A percentile compares a stretch with the other conserved stretches of the same genome.
Conservation (phyloP, 2,329 filamentous ascomycete genomes). For the Penicillium capsulatum region DNA sequence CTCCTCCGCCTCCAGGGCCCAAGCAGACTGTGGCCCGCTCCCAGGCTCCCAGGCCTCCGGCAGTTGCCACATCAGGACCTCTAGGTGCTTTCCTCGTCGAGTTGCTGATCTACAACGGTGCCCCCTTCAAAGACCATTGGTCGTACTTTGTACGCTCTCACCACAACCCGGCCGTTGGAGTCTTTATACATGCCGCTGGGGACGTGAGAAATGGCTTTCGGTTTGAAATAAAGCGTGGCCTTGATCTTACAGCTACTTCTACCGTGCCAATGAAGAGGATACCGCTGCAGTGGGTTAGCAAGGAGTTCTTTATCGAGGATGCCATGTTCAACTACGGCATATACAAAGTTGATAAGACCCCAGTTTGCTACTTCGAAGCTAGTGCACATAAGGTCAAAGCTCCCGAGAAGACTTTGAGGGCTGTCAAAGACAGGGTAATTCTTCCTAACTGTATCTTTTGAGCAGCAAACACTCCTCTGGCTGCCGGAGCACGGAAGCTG, state of each 20-base stretch:
- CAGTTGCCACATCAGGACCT: too few species aligned
- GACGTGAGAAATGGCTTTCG: conserved; percentile 32
- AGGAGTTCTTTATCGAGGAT: conserved; percentile 19
- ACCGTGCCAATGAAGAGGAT: conserved; percentile 19
- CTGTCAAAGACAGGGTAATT: background rate
- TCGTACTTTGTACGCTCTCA: conserved; percentile 29
- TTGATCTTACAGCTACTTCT: conserved; percentile 16
- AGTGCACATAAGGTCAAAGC: conserved; percentile 13
- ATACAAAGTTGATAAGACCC: conserved; percentile 16
- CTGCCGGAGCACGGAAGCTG: too few species aligned
- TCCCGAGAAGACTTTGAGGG: conserved; percentile 16
- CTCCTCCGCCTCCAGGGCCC: too few species aligned
- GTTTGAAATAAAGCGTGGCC: conserved; percentile 30
- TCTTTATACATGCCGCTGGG: conserved; percentile 29
- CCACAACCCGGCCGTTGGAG: conserved; percentile 18
- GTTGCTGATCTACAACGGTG: conserved; percentile 31
- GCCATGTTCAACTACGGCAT: conserved; percentile 25
- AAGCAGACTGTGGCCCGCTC: too few species aligned
- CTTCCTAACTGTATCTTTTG: too few species aligned
- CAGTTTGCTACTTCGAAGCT: conserved; percentile 29
- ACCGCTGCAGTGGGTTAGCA: conserved; percentile 32
- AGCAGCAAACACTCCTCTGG: too few species aligned
- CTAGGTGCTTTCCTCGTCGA: conserved; percentile 31
- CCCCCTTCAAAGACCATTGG: conserved; percentile 38
- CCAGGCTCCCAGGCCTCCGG: too few species aligned